These are phyloP conservation scores for Hippophae tibetana DNA, from an alignment of 306 rosid genomes.

Conservation along the genomic window DNA sequence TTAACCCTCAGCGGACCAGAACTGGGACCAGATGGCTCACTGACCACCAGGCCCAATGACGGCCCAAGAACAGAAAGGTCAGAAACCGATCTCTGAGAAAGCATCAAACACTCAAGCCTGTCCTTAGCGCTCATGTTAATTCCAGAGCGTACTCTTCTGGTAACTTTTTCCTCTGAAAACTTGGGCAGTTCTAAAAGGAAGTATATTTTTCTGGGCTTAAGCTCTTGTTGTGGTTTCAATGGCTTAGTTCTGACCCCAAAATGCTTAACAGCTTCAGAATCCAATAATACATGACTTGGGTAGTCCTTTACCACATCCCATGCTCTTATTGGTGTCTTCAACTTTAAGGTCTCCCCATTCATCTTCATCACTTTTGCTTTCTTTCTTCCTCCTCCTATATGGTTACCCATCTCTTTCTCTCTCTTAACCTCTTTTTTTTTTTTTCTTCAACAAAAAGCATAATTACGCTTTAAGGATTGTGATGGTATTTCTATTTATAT, in stretches of 20 bases:
- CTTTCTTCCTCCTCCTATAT: slow-evolving; percentile 36
- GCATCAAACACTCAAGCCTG: slow-evolving; percentile 67
- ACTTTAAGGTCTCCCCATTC: slow-evolving; percentile 61
- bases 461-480: no score
- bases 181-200: slow-evolving; percentile 53
- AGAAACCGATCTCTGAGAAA: slow-evolving; percentile 56
- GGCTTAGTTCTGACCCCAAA: slow-evolving; percentile 67
- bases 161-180: slow-evolving; percentile 1
- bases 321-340: slow-evolving; percentile 45
- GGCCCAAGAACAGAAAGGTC: slow-evolving; percentile 31
- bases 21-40: neutral
- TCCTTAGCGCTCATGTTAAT: slow-evolving; percentile 55
- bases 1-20: slow-evolving; percentile 36
- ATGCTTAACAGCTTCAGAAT: slow-evolving; percentile 49
- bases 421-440: neutral
- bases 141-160: slow-evolving; percentile 48
- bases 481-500: neutral
- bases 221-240: slow-evolving; percentile 41
- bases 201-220: slow-evolving; percentile 50
- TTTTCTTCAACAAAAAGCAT: neutral
- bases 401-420: slow-evolving; percentile 51
- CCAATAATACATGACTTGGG: slow-evolving; percentile 50
- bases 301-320: slow-evolving; percentile 48
- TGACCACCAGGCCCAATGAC: neutral
- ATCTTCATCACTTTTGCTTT: slow-evolving; percentile 70